Base-by-base conservation (phyloP, 129 eudicot species). In the Ambrosia artemisiifolia region DNA sequence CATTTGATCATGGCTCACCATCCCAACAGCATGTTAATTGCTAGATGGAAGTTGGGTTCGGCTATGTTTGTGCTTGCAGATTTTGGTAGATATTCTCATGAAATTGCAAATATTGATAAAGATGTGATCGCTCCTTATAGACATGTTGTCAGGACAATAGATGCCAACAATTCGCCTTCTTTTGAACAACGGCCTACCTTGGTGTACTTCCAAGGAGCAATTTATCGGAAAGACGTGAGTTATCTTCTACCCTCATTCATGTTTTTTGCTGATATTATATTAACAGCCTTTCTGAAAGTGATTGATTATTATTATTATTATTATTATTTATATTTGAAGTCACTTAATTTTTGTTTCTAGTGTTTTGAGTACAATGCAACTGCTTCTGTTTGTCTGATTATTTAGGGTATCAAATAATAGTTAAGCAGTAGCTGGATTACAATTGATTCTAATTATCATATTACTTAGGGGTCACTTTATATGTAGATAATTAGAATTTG, bases 41-140 rank as follows among this genome's bases (percentile, higher is more conserved):
- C 86, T 17, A 84, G 99, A 75, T 84, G 61, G 82, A 86, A 83
- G 75, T 75, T 94, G 75, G 86, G 91, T 69, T 82, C 96, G 13
- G 91, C 93, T 59, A 94, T 82, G 90, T 88, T 88, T 71, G 86
- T 94, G 72, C 97, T 94, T 70, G 87, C 99, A 11, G 99, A 94
- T 83, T 94, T 94, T 50, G 99, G 99, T 16, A 84, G 99, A 69
- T 94, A 90, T 57, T 69, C 84, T 0, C 65, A 59, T 42, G 70
- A 81, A 17, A 79, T 86, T 80, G 99, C 99, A 11, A 94, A 90
- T 77, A 61, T 88, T 44, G 85, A 84, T 7, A 94, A 94, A 83
- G 96, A 95, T 82, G 89, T 90, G 28, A 88, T 95, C 65, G 97
- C 99, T 65, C 99, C 99, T 53, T 90, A 95, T 65, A 90, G 85